Base-by-base conservation (phyloP, 257 asterid genomes). In the Nicotiana noctiflora region DNA sequence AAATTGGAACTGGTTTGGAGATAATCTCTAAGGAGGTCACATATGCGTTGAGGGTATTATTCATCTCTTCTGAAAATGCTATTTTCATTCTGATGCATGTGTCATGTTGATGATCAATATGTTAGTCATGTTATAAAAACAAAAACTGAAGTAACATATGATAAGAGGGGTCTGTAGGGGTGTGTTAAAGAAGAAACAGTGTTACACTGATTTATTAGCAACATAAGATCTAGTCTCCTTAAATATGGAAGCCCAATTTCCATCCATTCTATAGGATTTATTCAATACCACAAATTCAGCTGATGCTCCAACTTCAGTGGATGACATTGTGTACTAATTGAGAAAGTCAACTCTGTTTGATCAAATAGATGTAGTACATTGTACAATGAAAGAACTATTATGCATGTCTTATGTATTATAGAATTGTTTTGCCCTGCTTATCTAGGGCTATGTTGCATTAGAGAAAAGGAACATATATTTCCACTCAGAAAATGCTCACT, bases 1-100 rank as follows among this genome's bases (percentile, higher is more conserved):
- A 95, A 86, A 89, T 92, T 55, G 97, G 99, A 68, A 90, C 91
- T 61, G 95, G 99, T 56, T 84, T 95, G 90, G 98, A 93, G 87
- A 90, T 89, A 44, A 95, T 93, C 80, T 87, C 97, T 0, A 90
- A 84, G 82, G 97, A 90, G 57, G 92, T 92, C 51, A 89, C 97
- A 68, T 88, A 84, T 83, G 97, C 93, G 8, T 78, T 93, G 84
- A 90, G 88, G 94, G 97, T 93, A 92, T 83, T 60, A n/a, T 64
- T 62, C 79, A 49, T 34, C 21, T 25, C 21, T 74, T 17, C 44
- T 14, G 25, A 49, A 72, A 49, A 49, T 74, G 44, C 44, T 14
- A 14, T 49, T 74, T 55, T 81, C 84, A 76, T 40, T 70, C n/a
- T 49, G 60, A 29, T 66, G 66, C 44, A 44, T 82, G 56, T 53